Percentiles rank a stretch among this genome's conserved stretches.
Evolutionary conservation across 2,329 filamentous ascomycete genomes (phyloP).

Genomic region (Beauveria bassiana): DNA sequence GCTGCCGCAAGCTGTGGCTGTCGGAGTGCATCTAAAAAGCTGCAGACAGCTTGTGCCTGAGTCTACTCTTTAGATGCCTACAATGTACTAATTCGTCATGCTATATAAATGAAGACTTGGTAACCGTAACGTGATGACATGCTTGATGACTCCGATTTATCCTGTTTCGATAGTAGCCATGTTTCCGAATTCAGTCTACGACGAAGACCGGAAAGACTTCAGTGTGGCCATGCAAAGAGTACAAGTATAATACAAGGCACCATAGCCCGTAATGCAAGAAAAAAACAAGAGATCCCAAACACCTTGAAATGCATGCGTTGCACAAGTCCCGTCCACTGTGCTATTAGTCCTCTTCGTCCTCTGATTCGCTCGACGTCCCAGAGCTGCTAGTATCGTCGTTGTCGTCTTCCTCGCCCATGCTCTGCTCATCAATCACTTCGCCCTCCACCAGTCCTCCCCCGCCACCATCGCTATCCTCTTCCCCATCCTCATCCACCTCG

Average conservation of each 20-base stretch:
- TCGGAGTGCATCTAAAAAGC: neutral
- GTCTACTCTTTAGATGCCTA: neutral
- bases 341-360: neutral
- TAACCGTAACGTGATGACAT: neutral
- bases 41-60: neutral
- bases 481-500: conserved; percentile 16
- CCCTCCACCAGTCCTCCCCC: conserved; percentile 20
- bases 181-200: neutral
- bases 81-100: neutral
- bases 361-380: conserved; percentile 27
- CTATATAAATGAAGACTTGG: too few relatives aligned
- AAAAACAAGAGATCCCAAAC: neutral
- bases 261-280: neutral
- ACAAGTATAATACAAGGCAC: neutral
- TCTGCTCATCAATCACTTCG: conserved; percentile 33
- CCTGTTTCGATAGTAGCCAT: neutral
- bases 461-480: conserved; percentile 10
- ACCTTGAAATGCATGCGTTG: neutral
- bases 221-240: neutral
- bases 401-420: conserved; percentile 27
- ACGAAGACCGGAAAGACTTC: neutral
- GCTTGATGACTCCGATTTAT: neutral
- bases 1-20: neutral
- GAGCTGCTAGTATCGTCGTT: conserved; percentile 31
- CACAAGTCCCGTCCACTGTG: neutral